Evolutionary conservation across 176 grass and related monocot genomes (phyloP).

Genomic region (Puccinellia tenuiflora): DNA sequence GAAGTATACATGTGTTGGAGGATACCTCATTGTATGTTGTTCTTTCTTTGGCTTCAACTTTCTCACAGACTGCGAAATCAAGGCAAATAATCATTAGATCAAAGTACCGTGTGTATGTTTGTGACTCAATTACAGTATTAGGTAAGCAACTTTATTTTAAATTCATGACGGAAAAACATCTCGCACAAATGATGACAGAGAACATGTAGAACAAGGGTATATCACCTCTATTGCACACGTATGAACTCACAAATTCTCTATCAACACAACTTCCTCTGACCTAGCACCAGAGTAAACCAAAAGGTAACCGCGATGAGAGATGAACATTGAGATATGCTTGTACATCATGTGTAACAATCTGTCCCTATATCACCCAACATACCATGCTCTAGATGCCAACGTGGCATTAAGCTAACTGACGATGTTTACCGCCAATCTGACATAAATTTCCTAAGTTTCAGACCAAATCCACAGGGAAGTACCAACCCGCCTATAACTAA

Average conservation of each 20-base stretch:
- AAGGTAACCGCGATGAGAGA: background rate
- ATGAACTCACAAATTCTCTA: background rate
- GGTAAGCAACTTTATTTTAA: slow-evolving; percentile 4
- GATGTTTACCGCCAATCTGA: background rate
- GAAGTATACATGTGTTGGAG: background rate
- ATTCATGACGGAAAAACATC: background rate
- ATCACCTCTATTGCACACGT: background rate
- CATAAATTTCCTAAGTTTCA: background rate
- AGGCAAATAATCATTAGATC: slow-evolving; percentile 7
- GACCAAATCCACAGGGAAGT: background rate
- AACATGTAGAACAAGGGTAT: background rate
- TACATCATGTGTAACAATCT: background rate
- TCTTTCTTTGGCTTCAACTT: slow-evolving; percentile 85
- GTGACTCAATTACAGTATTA: background rate
- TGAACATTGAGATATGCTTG: background rate
- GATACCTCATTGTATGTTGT: slow-evolving; percentile 92
- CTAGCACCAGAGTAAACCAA: background rate
- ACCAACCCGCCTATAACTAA: background rate
- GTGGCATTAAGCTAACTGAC: background rate
- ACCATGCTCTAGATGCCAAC: slow-evolving; percentile 2
- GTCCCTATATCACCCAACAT: slow-evolving; percentile 13
- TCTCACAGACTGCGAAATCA: slow-evolving; percentile 80
- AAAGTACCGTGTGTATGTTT: background rate
- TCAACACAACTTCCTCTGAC: background rate
- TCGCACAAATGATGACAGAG: background rate